phyloP scores from a whole-genome alignment of 140 eudicot species.

The Cichorium intybus region DNA sequence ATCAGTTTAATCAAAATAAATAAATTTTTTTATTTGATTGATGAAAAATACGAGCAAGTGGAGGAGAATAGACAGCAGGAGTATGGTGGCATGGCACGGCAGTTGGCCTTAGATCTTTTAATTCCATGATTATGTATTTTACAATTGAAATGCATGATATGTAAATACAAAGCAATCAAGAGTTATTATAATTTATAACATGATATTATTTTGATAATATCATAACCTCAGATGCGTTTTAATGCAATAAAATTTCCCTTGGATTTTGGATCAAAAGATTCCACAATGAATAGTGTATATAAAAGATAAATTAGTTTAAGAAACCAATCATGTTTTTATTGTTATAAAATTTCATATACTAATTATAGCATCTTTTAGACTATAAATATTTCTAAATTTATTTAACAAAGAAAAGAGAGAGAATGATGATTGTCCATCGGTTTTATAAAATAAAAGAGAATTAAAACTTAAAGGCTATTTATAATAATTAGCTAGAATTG shows the following conservation, averaged over 20 bases:
- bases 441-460: too few relatives aligned
- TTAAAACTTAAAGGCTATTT: too few relatives aligned
- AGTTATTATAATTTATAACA: background rate
- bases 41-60: conserved; percentile 19
- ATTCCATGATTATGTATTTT: conserved; percentile 14
- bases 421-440: too few relatives aligned
- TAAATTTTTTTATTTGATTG: background rate
- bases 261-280: conserved; percentile 38
- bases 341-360: background rate
- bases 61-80: conserved; percentile 19
- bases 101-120: conserved; percentile 26
- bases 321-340: conserved; percentile 17
- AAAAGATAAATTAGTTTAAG: conserved; percentile 20
- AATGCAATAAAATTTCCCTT: conserved; percentile 21
- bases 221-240: conserved; percentile 13
- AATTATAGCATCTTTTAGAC: background rate
- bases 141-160: background rate
- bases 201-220: conserved; percentile 7
- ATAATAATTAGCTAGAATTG: too few relatives aligned
- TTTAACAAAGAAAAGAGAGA: too few relatives aligned
- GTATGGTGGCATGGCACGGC: conserved; percentile 37
- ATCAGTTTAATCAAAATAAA: background rate
- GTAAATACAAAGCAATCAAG: background rate
- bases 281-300: conserved; percentile 23
- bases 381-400: background rate